Percentiles rank a stretch among this genome's conserved stretches.
Conservation (phyloP, 2,329 filamentous ascomycete genomes). For the Calonectria ilicicola region DNA sequence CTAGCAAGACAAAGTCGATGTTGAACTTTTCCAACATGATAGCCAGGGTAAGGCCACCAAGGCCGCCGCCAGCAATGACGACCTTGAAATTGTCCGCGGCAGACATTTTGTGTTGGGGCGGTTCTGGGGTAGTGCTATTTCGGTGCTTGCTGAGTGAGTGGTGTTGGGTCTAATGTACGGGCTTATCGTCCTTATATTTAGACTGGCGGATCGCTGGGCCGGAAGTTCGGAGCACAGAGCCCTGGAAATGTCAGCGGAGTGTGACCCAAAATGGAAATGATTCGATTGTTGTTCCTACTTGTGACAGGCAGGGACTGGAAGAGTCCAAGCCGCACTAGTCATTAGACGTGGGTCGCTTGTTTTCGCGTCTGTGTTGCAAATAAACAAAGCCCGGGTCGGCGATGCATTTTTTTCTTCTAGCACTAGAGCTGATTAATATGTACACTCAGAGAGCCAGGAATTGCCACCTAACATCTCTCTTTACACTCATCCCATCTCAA, state of each 20-base stretch:
- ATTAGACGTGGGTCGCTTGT: too few species aligned
- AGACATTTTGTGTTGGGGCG: background rate
- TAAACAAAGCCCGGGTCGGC: too few species aligned
- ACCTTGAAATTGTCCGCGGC: background rate
- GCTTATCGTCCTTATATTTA: background rate
- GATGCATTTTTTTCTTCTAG: too few species aligned
- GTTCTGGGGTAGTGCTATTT: background rate
- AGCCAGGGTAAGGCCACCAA: constrained; percentile 52
- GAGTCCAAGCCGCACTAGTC: background rate
- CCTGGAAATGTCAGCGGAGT: background rate
- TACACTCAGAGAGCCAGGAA: too few species aligned
- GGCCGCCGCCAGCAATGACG: constrained; percentile 59
- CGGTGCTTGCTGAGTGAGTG: background rate
- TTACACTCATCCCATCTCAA: too few species aligned
- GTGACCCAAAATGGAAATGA: background rate
- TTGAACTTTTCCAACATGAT: constrained; percentile 54
- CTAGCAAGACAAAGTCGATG: constrained; percentile 63
- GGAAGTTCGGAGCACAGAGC: background rate
- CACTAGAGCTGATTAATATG: too few species aligned
- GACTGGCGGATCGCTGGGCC: too few species aligned
- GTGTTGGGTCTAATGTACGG: background rate
- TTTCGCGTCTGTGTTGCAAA: too few species aligned
- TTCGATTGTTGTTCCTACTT: background rate
- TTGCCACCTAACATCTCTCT: too few species aligned
- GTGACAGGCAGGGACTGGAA: background rate